Percentiles rank a stretch among this genome's conserved stretches.
phyloP scores from a whole-genome alignment of 495 filamentous ascomycete genomes.

The Neurospora hispaniola region DNA sequence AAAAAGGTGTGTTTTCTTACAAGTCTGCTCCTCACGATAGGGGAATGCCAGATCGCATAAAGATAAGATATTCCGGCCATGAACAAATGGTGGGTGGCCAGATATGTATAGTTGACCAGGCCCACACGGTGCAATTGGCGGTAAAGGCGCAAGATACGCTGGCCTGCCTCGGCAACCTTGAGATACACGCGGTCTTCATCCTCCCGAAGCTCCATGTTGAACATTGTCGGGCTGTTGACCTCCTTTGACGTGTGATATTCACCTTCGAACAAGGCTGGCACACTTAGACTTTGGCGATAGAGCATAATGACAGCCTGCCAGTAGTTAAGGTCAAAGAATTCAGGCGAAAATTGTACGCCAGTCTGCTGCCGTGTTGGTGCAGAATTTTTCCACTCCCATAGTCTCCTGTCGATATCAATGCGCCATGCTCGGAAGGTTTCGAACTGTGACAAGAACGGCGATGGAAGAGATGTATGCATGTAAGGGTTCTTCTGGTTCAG shows the following conservation, averaged over 20 bases:
- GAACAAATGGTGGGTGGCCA: conserved; percentile 95
- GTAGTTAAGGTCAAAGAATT: conserved; percentile 89
- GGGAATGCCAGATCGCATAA: conserved; percentile 95
- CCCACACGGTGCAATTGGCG: conserved; percentile 78
- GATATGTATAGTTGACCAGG: conserved; percentile 89
- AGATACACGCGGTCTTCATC: conserved; percentile 87
- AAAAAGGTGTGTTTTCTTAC: conserved; percentile 39
- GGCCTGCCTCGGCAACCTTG: conserved; percentile 89
- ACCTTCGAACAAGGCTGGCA: conserved; percentile 72
- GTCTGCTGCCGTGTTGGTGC: conserved; percentile 68
- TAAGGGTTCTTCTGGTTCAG: conserved; percentile 54
- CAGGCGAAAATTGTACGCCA: conserved; percentile 73
- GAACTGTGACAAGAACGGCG: conserved; percentile 76
- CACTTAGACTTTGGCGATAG: conserved; percentile 81
- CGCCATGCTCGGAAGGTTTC: conserved; percentile 83
- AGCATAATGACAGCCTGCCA: conserved; percentile 98
- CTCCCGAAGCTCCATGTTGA: conserved; percentile 50
- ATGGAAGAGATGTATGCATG: conserved; percentile 68
- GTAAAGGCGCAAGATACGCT: conserved; percentile 84
- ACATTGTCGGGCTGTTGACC: conserved; percentile 36
- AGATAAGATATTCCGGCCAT: conserved; percentile 97
- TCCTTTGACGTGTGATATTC: conserved; percentile 60
- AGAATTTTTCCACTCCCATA: conserved; percentile 79
- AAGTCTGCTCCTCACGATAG: conserved; percentile 70
- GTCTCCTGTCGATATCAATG: conserved; percentile 69